Conservation (phyloP, 2,329 filamentous ascomycete species). For the Beauveria asiatica region DNA sequence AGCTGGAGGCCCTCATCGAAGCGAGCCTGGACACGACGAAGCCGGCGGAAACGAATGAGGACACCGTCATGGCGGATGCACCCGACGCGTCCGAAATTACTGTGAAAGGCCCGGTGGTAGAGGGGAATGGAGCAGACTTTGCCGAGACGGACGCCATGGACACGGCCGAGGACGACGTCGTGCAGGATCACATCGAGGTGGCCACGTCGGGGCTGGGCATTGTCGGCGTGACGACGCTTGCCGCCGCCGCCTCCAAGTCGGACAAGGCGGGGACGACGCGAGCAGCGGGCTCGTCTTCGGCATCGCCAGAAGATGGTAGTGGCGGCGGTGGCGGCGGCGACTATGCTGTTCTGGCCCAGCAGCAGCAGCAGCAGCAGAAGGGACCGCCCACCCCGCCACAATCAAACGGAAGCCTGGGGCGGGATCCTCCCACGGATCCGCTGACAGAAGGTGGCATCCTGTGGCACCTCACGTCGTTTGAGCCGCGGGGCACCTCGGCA, state of each 20-base stretch:
- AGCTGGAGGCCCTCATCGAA: conserved; percentile 67
- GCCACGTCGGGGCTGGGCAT: conserved; percentile 32
- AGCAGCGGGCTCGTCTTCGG: conserved; percentile 25
- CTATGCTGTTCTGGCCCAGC: conserved; percentile 24
- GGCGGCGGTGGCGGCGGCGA: conserved; percentile 30
- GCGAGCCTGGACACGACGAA: conserved; percentile 51
- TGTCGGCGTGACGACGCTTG: conserved; percentile 14
- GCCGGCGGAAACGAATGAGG: conserved; percentile 22
- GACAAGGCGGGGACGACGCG: conserved; percentile 16
- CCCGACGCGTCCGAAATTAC: conserved; percentile 38
- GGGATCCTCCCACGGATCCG: conserved; percentile 40
- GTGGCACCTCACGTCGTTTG: conserved; percentile 80
- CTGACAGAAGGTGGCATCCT: conserved; percentile 69
- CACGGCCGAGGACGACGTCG: conserved; percentile 29
- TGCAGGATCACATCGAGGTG: conserved; percentile 35
- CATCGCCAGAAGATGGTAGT: conserved; percentile 40
- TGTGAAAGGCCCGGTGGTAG: conserved; percentile 26
- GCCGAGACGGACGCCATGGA: conserved; percentile 26
- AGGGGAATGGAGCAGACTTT: conserved; percentile 19
- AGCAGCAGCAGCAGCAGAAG: background rate
- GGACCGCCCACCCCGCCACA: conserved; percentile 59
- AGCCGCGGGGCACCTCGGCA: conserved; percentile 71
- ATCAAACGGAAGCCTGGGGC: conserved; percentile 49
- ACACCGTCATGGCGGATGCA: conserved; percentile 45
- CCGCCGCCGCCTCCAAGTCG: conserved; percentile 10